Evolutionary conservation across 441 rosid genomes (phyloP), one percentile per base, ranked within the genome.

Genomic region (Gossypium schwendimanii): DNA sequence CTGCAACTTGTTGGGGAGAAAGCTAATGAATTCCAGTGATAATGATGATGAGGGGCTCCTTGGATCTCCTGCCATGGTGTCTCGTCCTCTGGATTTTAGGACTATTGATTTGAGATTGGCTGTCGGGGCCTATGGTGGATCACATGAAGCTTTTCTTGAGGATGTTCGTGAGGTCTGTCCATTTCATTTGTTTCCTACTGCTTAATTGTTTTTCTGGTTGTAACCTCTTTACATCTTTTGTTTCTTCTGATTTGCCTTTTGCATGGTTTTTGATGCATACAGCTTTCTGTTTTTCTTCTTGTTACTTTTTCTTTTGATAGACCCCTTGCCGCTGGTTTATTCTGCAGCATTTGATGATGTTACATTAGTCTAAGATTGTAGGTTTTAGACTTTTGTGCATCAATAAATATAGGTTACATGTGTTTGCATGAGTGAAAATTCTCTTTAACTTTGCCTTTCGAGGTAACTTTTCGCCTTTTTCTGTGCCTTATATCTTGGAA

Each of bases 21-120:
- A 87, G 84, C 83, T 89, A 23, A 81, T 86, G 76, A 87, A 80
- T 85, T 84, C 85, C 67, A 77, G 78, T 63, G 97, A 93, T 75
- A 89, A 87, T 85, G 98, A 91, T 81, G 99, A 91, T 66, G 99
- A 93, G 71, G 98, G 98, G 44, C 91, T 96, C 80, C 94, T 96
- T 82, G 98, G 99, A 64, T 86, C 96, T 80, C 97, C 99, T 65
- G 98, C 92, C 72, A 87, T 93, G 94, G 94, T 96, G 70, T 87
- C 98, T 6, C 96, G 98, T 63, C 97, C 97, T 77, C 76, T 96
- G 78, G 99, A 96, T 86, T 96, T 96, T 70, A 85, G 98, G 86
- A 96, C 97, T 50, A 90, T 96, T 73, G 99, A 96, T 90, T 81
- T 93, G 84, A 88, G 98, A 84, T 83, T 96, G 84, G 98, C 94